phyloP scores from a whole-genome alignment of 2,329 filamentous ascomycete species.

The Aureobasidium sp. region DNA sequence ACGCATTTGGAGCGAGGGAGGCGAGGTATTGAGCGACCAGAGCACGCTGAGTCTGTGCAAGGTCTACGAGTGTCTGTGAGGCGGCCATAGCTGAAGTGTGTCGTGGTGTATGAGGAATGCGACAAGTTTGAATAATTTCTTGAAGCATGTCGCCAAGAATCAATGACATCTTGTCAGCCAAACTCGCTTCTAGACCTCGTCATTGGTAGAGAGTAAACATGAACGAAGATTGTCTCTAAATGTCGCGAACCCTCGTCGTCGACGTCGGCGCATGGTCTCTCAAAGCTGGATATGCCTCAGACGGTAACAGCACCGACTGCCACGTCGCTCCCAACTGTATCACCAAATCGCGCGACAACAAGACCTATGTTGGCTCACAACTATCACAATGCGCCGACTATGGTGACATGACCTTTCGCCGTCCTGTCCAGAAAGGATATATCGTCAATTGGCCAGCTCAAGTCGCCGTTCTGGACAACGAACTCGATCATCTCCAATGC shows the following conservation, averaged over 20 bases:
- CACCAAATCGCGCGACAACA: slow-evolving; percentile 77
- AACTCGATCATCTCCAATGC: slow-evolving; percentile 67
- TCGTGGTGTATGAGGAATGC: slow-evolving; percentile 6
- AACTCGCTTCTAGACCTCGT: too few relatives aligned
- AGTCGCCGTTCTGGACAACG: slow-evolving; percentile 94
- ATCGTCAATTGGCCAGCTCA: slow-evolving; percentile 97
- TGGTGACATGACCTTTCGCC: slow-evolving; percentile 86
- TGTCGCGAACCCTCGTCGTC: slow-evolving; percentile 58
- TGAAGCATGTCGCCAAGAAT: neutral
- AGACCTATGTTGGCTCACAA: slow-evolving; percentile 83
- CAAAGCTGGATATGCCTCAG: slow-evolving; percentile 82
- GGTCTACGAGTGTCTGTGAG: slow-evolving; percentile 31
- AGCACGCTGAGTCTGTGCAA: slow-evolving; percentile 33
- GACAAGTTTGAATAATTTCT: slow-evolving; percentile 1
- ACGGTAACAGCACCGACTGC: slow-evolving; percentile 46
- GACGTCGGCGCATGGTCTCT: slow-evolving; percentile 95
- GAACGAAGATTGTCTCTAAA: slow-evolving; percentile 8
- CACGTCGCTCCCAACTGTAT: slow-evolving; percentile 88
- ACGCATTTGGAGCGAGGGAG: slow-evolving; percentile 29
- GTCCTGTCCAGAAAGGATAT: slow-evolving; percentile 95
- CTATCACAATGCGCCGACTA: slow-evolving; percentile 86
- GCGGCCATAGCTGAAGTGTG: slow-evolving; percentile 28
- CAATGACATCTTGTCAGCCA: too few relatives aligned
- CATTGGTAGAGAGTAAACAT: neutral
- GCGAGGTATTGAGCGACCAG: slow-evolving; percentile 36